Evolutionary conservation across 495 filamentous ascomycete genomes (phyloP).

Genomic region (Xylaria curta): DNA sequence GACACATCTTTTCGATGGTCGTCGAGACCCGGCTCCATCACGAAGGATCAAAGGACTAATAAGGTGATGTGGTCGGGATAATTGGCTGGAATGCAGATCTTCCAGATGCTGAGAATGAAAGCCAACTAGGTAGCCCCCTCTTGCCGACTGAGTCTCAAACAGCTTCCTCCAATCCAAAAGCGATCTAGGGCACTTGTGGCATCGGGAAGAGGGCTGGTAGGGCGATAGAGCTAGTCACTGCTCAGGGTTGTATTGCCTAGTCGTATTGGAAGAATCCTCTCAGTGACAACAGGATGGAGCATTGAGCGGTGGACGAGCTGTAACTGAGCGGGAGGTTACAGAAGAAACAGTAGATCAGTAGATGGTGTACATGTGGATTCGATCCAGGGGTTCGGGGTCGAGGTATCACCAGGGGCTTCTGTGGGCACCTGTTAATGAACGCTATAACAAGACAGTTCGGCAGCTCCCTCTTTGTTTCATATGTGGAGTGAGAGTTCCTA

Average conservation of each 20-base stretch:
- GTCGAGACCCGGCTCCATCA: slow-evolving; percentile 37
- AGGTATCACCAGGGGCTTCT: slow-evolving; percentile 7
- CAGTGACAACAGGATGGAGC: neutral
- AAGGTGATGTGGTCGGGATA: slow-evolving; percentile 14
- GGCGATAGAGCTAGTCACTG: neutral
- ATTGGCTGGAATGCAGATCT: slow-evolving; percentile 18
- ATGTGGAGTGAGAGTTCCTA: slow-evolving; percentile 20
- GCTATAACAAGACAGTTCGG: slow-evolving; percentile 2
- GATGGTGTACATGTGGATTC: slow-evolving; percentile 24
- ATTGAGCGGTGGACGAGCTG: slow-evolving; percentile 1
- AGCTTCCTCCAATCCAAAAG: slow-evolving; percentile 25
- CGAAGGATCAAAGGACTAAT: slow-evolving; percentile 22
- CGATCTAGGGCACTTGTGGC: slow-evolving; percentile 10
- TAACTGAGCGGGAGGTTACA: slow-evolving; percentile 1
- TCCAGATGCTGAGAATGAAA: slow-evolving; percentile 10
- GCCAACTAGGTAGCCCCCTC: slow-evolving; percentile 21
- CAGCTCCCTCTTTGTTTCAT: slow-evolving; percentile 25
- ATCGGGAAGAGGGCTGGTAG: slow-evolving; percentile 10
- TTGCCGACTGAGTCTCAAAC: slow-evolving; percentile 16
- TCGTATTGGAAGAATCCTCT: slow-evolving; percentile 12
- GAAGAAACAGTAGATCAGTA: slow-evolving; percentile 17
- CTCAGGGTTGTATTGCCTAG: neutral
- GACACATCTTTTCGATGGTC: slow-evolving; percentile 33
- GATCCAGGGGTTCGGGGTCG: slow-evolving; percentile 24
- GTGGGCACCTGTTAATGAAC: slow-evolving; percentile 8